phyloP scores from a whole-genome alignment of 306 rosid species.

The Albizia julibrissin region DNA sequence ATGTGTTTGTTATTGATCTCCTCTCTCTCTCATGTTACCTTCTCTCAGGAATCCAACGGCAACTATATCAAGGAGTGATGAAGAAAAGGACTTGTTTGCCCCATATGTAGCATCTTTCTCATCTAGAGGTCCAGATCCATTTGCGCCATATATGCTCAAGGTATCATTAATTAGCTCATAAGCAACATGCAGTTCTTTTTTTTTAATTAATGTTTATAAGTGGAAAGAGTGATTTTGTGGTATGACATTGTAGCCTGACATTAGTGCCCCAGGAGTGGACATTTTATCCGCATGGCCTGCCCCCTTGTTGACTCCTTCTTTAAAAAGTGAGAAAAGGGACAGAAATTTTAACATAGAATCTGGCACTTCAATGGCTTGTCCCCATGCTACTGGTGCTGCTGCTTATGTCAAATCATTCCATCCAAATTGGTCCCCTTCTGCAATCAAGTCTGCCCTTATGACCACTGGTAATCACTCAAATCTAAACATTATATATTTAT shows the following conservation, averaged over 20 bases:
- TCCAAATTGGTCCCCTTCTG: not conserved
- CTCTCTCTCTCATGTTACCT: no score
- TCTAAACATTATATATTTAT: no score
- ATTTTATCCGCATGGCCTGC: conserved; percentile 54
- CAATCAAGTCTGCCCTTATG: conserved; percentile 42
- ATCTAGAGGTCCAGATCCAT: no score
- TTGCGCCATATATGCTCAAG: conserved; percentile 37
- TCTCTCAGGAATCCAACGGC: no score
- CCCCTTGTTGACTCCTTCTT: not conserved
- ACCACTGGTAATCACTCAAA: conserved; percentile 43
- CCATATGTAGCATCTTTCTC: not conserved
- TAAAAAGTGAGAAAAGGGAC: conserved; percentile 32
- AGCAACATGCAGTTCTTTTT: no score
- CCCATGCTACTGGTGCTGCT: conserved; percentile 41
- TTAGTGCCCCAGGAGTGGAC: conserved; percentile 45
- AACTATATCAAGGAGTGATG: no score
- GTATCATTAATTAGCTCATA: not conserved
- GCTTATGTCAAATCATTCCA: not conserved
- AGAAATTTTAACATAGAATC: not conserved
- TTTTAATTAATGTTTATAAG: no score
- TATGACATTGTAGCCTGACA: conserved; percentile 43
- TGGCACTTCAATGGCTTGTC: conserved; percentile 66
- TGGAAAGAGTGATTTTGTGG: not conserved
- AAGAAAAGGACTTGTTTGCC: no score
- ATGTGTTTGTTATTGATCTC: no score